Conservation (phyloP, 2,329 filamentous ascomycete species). For the Aspergillus sp. region DNA sequence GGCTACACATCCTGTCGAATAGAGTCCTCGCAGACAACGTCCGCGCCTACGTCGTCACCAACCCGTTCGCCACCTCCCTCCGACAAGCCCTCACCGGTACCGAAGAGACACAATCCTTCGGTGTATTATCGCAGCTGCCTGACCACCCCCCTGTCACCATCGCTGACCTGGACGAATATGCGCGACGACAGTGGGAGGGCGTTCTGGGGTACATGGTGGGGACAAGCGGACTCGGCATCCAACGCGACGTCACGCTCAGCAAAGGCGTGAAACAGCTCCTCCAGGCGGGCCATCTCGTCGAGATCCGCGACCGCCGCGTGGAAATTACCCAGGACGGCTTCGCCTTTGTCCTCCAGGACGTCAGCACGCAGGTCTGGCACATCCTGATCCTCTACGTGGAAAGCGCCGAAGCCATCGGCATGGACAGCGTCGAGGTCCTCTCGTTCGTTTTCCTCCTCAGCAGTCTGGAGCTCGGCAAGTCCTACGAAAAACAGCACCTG, state of each 20-base stretch:
- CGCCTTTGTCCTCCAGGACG: conserved; percentile 88
- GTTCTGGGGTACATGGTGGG: conserved; percentile 92
- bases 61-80: conserved; percentile 79
- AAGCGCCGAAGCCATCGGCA: conserved; percentile 68
- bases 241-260: conserved; percentile 56
- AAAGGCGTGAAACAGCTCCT: conserved; percentile 81
- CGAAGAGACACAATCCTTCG: conserved; percentile 83
- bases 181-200: conserved; percentile 87
- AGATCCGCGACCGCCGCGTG: conserved; percentile 54
- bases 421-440: conserved; percentile 90
- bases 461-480: conserved; percentile 83
- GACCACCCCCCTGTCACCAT: conserved; percentile 64
- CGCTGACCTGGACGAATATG: conserved; percentile 76
- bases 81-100: conserved; percentile 84
- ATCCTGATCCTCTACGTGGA: conserved; percentile 90
- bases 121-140: conserved; percentile 70
- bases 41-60: conserved; percentile 71
- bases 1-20: conserved; percentile 80
- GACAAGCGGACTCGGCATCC: conserved; percentile 47
- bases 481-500: conserved; percentile 83
- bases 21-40: conserved; percentile 59
- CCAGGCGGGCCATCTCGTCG: conserved; percentile 75
- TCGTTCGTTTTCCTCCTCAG: conserved; percentile 95
- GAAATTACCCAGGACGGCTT: conserved; percentile 92
- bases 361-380: conserved; percentile 96